Evolutionary conservation across 2,329 filamentous ascomycete genomes (phyloP).

Genomic region (Neofusicoccum ribis): DNA sequence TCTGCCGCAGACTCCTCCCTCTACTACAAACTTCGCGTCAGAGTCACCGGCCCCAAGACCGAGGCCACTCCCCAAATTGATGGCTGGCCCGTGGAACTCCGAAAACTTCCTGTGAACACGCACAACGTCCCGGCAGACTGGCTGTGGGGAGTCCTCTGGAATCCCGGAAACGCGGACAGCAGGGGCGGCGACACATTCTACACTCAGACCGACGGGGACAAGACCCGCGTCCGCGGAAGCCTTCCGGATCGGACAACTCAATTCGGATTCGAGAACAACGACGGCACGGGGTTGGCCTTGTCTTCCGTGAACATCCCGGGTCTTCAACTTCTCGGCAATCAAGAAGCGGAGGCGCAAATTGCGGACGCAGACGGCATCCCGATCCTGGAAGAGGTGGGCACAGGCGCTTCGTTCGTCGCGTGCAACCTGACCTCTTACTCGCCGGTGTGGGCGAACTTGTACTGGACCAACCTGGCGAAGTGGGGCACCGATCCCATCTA

Average conservation of each 20-base stretch:
- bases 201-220: neutral
- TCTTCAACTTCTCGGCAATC: too few species aligned
- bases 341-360: too few species aligned
- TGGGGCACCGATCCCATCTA: neutral
- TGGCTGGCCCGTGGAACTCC: neutral
- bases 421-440: neutral
- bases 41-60: neutral
- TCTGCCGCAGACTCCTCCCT: neutral
- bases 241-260: too few species aligned
- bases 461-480: neutral
- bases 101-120: neutral
- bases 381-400: neutral
- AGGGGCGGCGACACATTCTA: neutral
- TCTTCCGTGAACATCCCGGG: too few species aligned
- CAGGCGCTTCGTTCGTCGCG: neutral
- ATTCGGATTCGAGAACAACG: too few species aligned
- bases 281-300: too few species aligned
- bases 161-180: neutral
- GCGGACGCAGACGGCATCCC: neutral
- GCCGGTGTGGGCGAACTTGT: neutral
- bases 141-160: neutral
- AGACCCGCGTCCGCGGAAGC: neutral
- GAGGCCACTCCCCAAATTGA: neutral
- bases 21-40: neutral
- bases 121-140: neutral